Evolutionary conservation across 441 rosid species (phyloP).

Genomic region (Populus hybrid): DNA sequence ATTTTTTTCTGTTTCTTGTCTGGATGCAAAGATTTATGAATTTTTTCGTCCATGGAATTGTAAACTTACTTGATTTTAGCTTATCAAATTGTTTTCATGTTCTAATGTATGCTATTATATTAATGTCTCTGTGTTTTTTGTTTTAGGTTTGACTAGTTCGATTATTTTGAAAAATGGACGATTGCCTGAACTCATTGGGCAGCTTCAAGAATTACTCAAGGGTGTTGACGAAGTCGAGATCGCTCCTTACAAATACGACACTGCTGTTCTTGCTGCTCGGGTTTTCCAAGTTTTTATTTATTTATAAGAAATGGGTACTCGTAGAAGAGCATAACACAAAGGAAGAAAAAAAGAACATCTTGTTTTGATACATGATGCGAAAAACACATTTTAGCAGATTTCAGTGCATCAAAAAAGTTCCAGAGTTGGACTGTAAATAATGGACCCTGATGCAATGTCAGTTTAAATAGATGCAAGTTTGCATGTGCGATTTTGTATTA

Average conservation of each 20-base stretch:
- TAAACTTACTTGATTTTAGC: neutral
- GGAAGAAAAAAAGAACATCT: neutral
- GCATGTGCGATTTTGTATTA: neutral
- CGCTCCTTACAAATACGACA: constrained; percentile 55
- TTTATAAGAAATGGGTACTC: neutral
- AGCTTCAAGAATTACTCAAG: constrained; percentile 81
- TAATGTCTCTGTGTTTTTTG: neutral
- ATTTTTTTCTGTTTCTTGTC: neutral
- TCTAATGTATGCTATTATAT: neutral
- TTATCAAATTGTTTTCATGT: neutral
- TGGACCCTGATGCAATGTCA: neutral
- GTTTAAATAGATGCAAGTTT: neutral
- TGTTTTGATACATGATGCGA: neutral
- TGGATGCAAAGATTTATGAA: neutral
- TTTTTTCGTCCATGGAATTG: neutral
- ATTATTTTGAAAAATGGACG: constrained; percentile 68
- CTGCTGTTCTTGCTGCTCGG: constrained; percentile 70
- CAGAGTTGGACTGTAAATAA: neutral
- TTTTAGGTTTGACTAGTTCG: constrained; percentile 74
- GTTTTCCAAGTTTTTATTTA: constrained; percentile 23
- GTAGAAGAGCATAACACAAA: neutral
- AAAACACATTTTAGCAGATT: too few species aligned
- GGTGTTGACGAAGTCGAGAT: constrained; percentile 60
- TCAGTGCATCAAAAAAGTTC: neutral
- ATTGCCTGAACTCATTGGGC: constrained; percentile 67